Evolutionary conservation across 768 basidiomycete species (phyloP).

Genomic region (Lactifluus volemus): DNA sequence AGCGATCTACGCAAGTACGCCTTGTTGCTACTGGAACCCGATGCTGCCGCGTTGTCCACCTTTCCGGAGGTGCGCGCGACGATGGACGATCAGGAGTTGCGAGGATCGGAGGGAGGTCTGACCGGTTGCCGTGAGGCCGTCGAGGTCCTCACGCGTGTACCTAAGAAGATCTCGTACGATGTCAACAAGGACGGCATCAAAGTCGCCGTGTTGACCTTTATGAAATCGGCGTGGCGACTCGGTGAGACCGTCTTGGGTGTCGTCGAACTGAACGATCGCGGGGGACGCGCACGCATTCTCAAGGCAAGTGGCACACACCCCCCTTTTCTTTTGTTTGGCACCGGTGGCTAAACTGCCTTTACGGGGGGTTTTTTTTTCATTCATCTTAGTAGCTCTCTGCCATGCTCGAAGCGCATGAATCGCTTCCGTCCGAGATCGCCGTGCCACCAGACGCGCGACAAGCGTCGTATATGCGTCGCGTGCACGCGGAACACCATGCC

Average conservation of each 20-base stretch:
- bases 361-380: neutral
- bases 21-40: slow-evolving; percentile 12
- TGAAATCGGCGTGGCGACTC: slow-evolving; percentile 83
- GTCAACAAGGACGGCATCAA: slow-evolving; percentile 88
- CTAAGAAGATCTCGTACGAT: slow-evolving; percentile 92
- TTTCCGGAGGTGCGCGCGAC: neutral
- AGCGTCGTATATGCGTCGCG: slow-evolving; percentile 46
- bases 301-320: slow-evolving; percentile 41
- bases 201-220: slow-evolving; percentile 86
- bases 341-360: too few relatives aligned
- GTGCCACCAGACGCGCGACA: slow-evolving; percentile 35
- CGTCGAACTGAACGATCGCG: slow-evolving; percentile 73
- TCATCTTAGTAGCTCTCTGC: slow-evolving; percentile 59
- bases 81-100: slow-evolving; percentile 22
- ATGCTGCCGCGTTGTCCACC: slow-evolving; percentile 2
- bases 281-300: slow-evolving; percentile 65
- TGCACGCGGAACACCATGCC: slow-evolving; percentile 82
- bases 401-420: slow-evolving; percentile 84
- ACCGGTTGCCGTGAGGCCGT: slow-evolving; percentile 77
- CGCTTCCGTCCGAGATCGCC: slow-evolving; percentile 53
- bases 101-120: slow-evolving; percentile 38
- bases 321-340: neutral
- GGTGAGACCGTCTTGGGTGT: slow-evolving; percentile 90
- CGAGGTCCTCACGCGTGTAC: slow-evolving; percentile 82
- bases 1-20: slow-evolving; percentile 15